phyloP scores from a whole-genome alignment of 2,329 filamentous ascomycete genomes.

The Pseudocercospora ulei region DNA sequence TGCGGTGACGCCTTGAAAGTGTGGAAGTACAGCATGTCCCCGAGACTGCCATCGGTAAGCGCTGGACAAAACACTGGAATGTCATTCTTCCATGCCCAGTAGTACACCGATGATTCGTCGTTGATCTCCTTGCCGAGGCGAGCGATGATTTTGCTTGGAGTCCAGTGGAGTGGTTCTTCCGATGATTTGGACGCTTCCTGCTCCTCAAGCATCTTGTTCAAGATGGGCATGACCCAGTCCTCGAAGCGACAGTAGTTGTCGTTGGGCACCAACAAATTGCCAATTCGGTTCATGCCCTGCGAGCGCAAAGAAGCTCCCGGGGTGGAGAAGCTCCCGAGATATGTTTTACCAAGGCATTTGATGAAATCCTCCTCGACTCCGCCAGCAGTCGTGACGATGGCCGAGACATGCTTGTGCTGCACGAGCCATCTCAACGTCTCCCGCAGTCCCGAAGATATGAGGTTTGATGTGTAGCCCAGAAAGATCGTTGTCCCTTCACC shows the following conservation, averaged over 20 bases:
- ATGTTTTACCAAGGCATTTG: conserved; percentile 92
- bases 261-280: conserved; percentile 91
- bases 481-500: conserved; percentile 82
- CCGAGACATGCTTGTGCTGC: conserved; percentile 82
- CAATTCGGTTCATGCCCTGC: conserved; percentile 88
- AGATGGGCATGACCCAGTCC: conserved; percentile 91
- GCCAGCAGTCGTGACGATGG: conserved; percentile 89
- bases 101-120: conserved; percentile 81
- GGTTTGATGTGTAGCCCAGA: conserved; percentile 91
- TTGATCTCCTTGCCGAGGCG: conserved; percentile 89
- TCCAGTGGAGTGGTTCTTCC: conserved; percentile 70
- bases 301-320: conserved; percentile 66
- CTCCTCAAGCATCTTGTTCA: conserved; percentile 89
- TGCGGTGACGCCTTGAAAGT: conserved; percentile 79
- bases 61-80: conserved; percentile 97
- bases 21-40: conserved; percentile 98
- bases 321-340: conserved; percentile 76
- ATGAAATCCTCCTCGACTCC: conserved; percentile 97
- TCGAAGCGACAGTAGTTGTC: conserved; percentile 96
- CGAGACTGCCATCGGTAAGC: conserved; percentile 85
- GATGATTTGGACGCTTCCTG: conserved; percentile 64
- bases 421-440: conserved; percentile 88
- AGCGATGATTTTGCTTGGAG: conserved; percentile 82
- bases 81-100: conserved; percentile 95
- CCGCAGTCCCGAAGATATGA: conserved; percentile 89